These are phyloP conservation scores for Acanthamoeba lenticulata DNA, from an alignment of 208 protist species.

Conservation along the genomic window DNA sequence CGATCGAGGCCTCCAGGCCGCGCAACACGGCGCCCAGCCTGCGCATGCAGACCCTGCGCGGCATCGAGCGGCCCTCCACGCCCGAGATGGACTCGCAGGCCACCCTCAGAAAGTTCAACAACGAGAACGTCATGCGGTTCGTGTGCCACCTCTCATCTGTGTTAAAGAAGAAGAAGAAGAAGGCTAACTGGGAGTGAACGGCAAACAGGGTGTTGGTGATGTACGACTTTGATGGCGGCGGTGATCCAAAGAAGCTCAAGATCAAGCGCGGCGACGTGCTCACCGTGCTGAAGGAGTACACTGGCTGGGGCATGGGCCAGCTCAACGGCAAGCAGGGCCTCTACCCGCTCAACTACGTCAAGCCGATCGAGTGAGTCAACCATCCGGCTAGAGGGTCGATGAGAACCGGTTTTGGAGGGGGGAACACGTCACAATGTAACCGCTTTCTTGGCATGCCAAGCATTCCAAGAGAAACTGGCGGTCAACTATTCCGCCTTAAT, in stretches of 20 bases:
- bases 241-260: neutral
- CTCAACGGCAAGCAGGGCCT: conserved; percentile 4
- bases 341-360: conserved; percentile 15
- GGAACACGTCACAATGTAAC: neutral
- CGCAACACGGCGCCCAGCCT: neutral
- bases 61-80: neutral
- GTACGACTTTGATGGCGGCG: neutral
- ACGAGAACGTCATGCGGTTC: neutral
- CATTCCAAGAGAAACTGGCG: too few species aligned
- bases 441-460: too few species aligned
- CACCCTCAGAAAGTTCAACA: neutral
- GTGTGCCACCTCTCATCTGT: neutral
- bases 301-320: neutral
- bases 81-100: neutral
- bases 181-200: too few species aligned
- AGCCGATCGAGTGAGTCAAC: neutral
- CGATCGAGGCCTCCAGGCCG: neutral
- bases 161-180: neutral
- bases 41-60: neutral
- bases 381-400: neutral
- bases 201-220: neutral
- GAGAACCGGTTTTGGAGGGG: neutral
- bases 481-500: too few species aligned
- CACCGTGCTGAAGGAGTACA: neutral
- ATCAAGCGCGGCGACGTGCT: neutral